Percentiles rank a stretch among this genome's conserved stretches.
phyloP scores from a whole-genome alignment of 2,329 filamentous ascomycete species.

The Aspergillus carbonarius region DNA sequence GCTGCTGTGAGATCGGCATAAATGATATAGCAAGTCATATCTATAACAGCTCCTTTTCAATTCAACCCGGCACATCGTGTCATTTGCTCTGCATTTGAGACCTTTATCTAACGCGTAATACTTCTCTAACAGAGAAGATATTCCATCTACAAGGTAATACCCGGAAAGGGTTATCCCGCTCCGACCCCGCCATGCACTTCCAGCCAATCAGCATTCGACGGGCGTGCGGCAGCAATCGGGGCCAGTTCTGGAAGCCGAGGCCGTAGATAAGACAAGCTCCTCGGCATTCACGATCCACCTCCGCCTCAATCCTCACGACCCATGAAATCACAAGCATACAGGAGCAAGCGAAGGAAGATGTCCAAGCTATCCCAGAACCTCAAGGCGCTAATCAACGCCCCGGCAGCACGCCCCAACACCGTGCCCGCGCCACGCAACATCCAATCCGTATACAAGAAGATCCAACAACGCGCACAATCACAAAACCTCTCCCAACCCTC shows the following conservation, averaged over 20 bases:
- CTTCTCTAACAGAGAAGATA: too few species aligned
- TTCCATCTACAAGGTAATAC: too few species aligned
- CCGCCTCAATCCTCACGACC: not conserved
- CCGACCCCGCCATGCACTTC: not conserved
- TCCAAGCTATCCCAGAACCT: slow-evolving; percentile 70
- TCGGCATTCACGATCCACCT: not conserved
- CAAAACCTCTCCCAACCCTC: slow-evolving; percentile 62
- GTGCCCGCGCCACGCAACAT: slow-evolving; percentile 65
- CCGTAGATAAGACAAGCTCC: not conserved
- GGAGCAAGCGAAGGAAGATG: slow-evolving; percentile 48
- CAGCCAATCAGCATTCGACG: not conserved
- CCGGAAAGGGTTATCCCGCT: not conserved
- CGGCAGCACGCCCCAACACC: slow-evolving; percentile 65
- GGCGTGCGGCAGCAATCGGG: not conserved
- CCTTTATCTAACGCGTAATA: too few species aligned
- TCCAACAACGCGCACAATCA: slow-evolving; percentile 62
- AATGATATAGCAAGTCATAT: too few species aligned
- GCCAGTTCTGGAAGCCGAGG: not conserved
- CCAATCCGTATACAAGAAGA: slow-evolving; percentile 61
- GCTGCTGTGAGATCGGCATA: too few species aligned
- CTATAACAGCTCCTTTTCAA: too few species aligned
- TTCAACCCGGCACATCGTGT: too few species aligned
- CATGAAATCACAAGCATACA: not conserved
- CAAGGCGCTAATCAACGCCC: slow-evolving; percentile 71
- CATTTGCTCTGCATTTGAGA: too few species aligned